A percentile compares a stretch with the other conserved stretches of the same genome.
Evolutionary conservation across 129 eudicot genomes (phyloP).

Genomic region (Gnaphalium uliginosum): DNA sequence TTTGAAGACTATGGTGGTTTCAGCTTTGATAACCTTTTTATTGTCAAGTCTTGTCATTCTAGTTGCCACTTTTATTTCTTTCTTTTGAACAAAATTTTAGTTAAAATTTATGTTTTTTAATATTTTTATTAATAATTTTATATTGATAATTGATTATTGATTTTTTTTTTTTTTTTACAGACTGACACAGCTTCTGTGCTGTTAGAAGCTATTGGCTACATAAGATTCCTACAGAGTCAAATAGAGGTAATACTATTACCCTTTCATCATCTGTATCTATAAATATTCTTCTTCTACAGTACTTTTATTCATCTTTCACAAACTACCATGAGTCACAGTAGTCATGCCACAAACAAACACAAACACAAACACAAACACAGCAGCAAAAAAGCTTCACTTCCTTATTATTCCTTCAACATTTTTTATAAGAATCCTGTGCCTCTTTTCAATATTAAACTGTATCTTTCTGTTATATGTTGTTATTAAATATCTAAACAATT

Average conservation of each 20-base stretch:
- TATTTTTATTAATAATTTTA: background rate
- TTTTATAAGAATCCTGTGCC: background rate
- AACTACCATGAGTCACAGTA: constrained; percentile 40
- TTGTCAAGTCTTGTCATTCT: constrained; percentile 16
- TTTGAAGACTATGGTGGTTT: constrained; percentile 14
- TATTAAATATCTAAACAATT: constrained; percentile 16
- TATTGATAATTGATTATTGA: background rate
- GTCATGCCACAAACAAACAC: constrained; percentile 43
- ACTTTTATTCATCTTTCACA: constrained; percentile 34
- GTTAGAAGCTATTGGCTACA: constrained; percentile 93
- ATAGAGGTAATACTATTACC: constrained; percentile 72
- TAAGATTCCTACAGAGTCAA: constrained; percentile 96
- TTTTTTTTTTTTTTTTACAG: constrained; percentile 45
- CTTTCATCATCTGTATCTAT: constrained; percentile 2
- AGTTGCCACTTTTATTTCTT: background rate
- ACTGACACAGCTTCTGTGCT: constrained; percentile 97
- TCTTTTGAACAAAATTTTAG: background rate
- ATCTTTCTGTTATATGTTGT: constrained; percentile 15
- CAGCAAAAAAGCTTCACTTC: constrained; percentile 27
- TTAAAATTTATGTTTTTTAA: too few species aligned
- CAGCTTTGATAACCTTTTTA: constrained; percentile 11
- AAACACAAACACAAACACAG: constrained; percentile 26
- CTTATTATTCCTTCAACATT: constrained; percentile 30
- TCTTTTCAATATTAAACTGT: constrained; percentile 24
- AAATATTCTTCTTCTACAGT: constrained; percentile 31